Base-by-base conservation (phyloP, 164 flowering plant species). In the Euptelea pleiosperma region DNA sequence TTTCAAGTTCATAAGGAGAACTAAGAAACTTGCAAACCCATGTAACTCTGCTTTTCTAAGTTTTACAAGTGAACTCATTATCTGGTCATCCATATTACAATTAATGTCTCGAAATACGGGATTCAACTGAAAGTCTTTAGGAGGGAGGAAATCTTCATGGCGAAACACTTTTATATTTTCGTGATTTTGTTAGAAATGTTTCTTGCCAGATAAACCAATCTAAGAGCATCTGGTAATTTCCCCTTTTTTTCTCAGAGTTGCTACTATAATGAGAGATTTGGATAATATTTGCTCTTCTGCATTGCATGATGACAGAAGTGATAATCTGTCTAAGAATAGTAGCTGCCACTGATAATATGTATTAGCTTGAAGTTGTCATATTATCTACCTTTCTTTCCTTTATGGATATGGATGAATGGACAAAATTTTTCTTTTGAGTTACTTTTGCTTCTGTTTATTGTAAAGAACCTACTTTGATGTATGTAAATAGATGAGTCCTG, bases 11-110 rank as follows among this genome's bases (percentile, higher is more conserved):
- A 1, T 26, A 12, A 28, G 10, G 47, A 55, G 59, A 55, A 41
- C 36, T 26, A 18, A 3, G 41, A 41, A 55, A 16, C 36, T 28
- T 55, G 48, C 33, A 40, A 28, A 40, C 24, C n/a, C 24, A 10
- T 41, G 6, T n/a, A 43, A 8, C 16, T 15, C 25, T 56, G 15
- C 19, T 6, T 41, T 56, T 3, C 12, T 14, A 56, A 18, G 1
- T 40, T 48, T 25, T 56, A 56, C 43, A 29, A 31, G 34, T 41
- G 48, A 56, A 16, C 12, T 56, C 10, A 26, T 56, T 25, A n/a
- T n/a, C 25, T 56, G n/a, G 31, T 48, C 33, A 3, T 26, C 34
- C 4, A 39, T 15, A 26, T 0, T 30, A 10, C 21, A 55, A 39
- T 55, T 28, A 6, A 1, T 4, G n/a, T 28, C 21, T 30, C 19